A percentile compares a stretch with the other conserved stretches of the same genome.
phyloP scores from a whole-genome alignment of 257 asterid species.

The Striga asiatica region DNA sequence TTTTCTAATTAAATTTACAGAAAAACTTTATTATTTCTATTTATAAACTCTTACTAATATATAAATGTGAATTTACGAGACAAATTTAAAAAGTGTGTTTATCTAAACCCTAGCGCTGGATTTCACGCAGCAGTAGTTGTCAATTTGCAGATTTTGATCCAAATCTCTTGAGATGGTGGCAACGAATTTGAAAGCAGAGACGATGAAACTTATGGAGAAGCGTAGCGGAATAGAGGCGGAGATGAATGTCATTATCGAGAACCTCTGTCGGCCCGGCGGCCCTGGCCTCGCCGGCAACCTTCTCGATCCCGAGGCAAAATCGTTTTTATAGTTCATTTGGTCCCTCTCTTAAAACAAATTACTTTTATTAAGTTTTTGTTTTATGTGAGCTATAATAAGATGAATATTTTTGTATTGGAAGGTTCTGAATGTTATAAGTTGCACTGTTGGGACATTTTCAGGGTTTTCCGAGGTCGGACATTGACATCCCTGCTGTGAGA shows the following conservation, averaged over 20 bases:
- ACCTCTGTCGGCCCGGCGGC: constrained; percentile 76
- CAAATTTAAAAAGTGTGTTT: no score
- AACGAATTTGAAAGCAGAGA: constrained; percentile 71
- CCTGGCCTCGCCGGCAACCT: constrained; percentile 85
- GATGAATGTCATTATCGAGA: constrained; percentile 64
- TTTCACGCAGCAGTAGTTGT: background rate
- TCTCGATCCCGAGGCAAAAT: constrained; percentile 67
- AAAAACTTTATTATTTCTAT: no score
- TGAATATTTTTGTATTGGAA: background rate
- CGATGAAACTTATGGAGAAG: constrained; percentile 70
- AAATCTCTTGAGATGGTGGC: constrained; percentile 53
- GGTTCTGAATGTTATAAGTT: background rate
- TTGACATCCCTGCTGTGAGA: constrained; percentile 65
- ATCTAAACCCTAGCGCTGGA: constrained; percentile 25
- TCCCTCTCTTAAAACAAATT: background rate
- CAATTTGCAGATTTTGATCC: background rate
- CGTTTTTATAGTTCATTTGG: background rate
- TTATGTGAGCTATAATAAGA: background rate
- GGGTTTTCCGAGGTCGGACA: constrained; percentile 93
- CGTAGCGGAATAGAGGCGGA: constrained; percentile 58
- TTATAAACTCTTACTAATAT: no score
- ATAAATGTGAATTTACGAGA: no score
- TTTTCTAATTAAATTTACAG: no score
- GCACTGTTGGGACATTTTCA: constrained; percentile 25
- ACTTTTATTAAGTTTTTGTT: background rate